These are phyloP conservation scores for Fusarium heterosporum DNA, from an alignment of 2,329 filamentous ascomycete genomes.

Conservation along the genomic window DNA sequence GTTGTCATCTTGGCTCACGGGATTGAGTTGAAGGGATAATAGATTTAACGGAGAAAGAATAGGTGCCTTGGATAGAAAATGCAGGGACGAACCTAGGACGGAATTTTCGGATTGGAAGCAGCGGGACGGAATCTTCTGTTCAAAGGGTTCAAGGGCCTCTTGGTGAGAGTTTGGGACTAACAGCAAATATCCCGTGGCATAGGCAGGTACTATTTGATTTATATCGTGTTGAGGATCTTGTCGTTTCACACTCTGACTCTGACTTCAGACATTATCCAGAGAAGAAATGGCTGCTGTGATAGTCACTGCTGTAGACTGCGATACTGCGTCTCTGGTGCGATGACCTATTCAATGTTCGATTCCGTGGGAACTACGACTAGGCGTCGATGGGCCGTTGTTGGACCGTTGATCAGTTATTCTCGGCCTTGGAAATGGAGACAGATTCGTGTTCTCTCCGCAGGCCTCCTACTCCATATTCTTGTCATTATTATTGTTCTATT, in stretches of 20 bases:
- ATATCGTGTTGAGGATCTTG: conserved; percentile 13
- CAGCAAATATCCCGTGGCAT: conserved; percentile 8
- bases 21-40: background rate
- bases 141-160: conserved; percentile 41
- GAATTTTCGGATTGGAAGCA: background rate
- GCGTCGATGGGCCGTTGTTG: conserved; percentile 43
- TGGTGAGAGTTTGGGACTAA: conserved; percentile 31
- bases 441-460: conserved; percentile 3
- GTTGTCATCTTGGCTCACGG: conserved; percentile 15
- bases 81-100: conserved; percentile 23
- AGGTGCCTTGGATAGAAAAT: conserved; percentile 9
- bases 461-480: conserved; percentile 25
- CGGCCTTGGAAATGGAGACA: conserved; percentile 15
- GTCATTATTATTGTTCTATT: conserved; percentile 17
- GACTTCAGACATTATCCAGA: background rate
- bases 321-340: conserved; percentile 2
- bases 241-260: background rate
- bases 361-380: conserved; percentile 26
- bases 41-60: conserved; percentile 24
- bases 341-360: conserved; percentile 35
- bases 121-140: conserved; percentile 11
- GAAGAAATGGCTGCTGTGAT: conserved; percentile 7
- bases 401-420: conserved; percentile 37
- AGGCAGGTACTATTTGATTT: conserved; percentile 17
- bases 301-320: background rate